Percentiles rank a stretch among this genome's conserved stretches.
These are phyloP conservation scores for Psilocybe mexicana DNA, from an alignment of 1,284 basidiomycete genomes.

Conservation along the genomic window DNA sequence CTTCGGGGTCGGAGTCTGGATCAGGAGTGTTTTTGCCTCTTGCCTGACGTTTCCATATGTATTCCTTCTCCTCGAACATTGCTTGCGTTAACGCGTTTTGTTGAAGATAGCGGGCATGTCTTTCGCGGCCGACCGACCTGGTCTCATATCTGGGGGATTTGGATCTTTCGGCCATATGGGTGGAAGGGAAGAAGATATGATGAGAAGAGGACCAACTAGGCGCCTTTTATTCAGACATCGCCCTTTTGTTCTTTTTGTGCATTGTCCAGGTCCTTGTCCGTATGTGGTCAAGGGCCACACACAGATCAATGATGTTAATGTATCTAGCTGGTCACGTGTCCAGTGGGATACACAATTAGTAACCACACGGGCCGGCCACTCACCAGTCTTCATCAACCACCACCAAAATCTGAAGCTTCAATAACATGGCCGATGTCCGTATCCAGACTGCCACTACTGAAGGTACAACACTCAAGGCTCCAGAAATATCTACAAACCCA, in stretches of 20 bases:
- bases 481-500: constrained; percentile 2
- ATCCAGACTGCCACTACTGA: not conserved
- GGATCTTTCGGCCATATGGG: not conserved
- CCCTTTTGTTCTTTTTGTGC: too few species aligned
- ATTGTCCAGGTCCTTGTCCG: too few species aligned
- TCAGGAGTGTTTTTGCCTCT: not conserved
- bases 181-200: too few species aligned
- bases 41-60: not conserved
- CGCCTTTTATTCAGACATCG: too few species aligned
- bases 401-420: not conserved
- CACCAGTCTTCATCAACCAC: not conserved
- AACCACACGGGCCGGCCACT: too few species aligned
- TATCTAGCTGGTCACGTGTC: too few species aligned
- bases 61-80: not conserved
- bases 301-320: too few species aligned
- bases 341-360: too few species aligned
- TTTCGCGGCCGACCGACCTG: not conserved
- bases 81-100: not conserved
- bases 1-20: not conserved
- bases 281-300: too few species aligned
- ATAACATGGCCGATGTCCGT: not conserved
- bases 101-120: not conserved
- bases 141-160: not conserved
- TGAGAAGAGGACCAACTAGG: too few species aligned
- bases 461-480: not conserved